Base-by-base conservation (phyloP, 345 rosid genomes). In the Clausena lansium region DNA sequence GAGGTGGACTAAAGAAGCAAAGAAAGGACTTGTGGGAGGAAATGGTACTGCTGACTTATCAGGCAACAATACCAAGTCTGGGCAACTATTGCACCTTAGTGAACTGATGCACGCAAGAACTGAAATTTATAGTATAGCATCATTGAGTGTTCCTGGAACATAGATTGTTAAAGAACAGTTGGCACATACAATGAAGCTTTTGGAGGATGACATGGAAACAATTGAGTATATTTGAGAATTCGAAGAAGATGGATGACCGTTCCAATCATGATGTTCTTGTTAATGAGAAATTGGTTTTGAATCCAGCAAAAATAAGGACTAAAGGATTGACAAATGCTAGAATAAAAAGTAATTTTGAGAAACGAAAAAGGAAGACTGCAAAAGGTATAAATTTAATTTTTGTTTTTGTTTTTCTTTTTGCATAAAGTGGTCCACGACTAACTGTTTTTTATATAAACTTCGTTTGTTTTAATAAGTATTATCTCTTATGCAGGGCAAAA, bases 1-100 rank as follows among this genome's bases (percentile, higher is more conserved):
- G 14, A 41, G 47, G 1, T 41, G 14, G 15, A 41, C 47, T 10
- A 41, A 41, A 41, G 4, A 41, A 41, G 13, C 47, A 10, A 41
- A 41, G 0, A 41, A 41, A 0, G 14, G 59, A 5, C 9, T 54
- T 54, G 0, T 19, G 0, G 0, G 5, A 11, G 59, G 59, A 55
- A 22, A 55, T 7, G 0, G 24, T 7, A 55, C 47, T 10, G 47
- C 6, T 1, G 0, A 7, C 0, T 55, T 55, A 22, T 55, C 59
- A 55, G 0, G 24, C 0, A 22, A 55, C 9, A 17, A 55, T 22
- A 55, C 9, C 7, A 55, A 20, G 2, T 55, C 0, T 55, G 24
- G 59, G 7, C 9, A 55, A 55, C 19, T 22, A 55, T 55, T 55
- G 0, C 20, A 1, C 0, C 9, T 19, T 20, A 19, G 59, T 20